A percentile compares a stretch with the other conserved stretches of the same genome.
Conservation (phyloP, 2,329 filamentous ascomycete species). For the Epichloe gansuensis region DNA sequence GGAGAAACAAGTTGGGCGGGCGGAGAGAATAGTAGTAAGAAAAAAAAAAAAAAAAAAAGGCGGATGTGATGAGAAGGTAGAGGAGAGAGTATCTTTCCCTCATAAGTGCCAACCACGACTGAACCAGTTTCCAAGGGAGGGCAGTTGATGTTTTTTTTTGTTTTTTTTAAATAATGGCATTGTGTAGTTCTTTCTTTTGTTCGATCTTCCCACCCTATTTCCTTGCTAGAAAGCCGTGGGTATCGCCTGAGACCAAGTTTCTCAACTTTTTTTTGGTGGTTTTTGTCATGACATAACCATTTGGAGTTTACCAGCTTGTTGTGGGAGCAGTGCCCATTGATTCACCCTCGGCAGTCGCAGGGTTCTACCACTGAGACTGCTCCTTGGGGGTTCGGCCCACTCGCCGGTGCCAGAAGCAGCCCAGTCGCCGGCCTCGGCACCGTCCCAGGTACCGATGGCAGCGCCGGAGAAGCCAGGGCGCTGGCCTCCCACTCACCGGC, state of each 20-base stretch:
- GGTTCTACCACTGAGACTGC: conserved; percentile 35
- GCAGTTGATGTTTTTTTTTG: neutral
- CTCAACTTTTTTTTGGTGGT: neutral
- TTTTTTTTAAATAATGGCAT: neutral
- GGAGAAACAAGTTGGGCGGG: conserved; percentile 3
- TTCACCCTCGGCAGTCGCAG: conserved; percentile 10
- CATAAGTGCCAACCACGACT: conserved; percentile 69
- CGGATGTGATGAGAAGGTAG: conserved; percentile 9
- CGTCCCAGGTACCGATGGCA: conserved; percentile 41
- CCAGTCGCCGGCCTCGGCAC: conserved; percentile 50
- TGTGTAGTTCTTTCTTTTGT: conserved; percentile 7
- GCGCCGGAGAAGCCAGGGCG: conserved; percentile 56
- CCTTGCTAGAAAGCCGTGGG: neutral
- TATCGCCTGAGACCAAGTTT: conserved; percentile 3
- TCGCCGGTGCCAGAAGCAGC: conserved; percentile 51
- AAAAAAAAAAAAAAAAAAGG: conserved; percentile 6
- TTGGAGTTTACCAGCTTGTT: conserved; percentile 8
- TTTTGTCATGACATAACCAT: neutral
- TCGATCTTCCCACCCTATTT: neutral
- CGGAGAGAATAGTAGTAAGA: too few species aligned
- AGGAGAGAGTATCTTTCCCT: conserved; percentile 91
- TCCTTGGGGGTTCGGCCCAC: conserved; percentile 53
- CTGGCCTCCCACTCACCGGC: conserved; percentile 77
- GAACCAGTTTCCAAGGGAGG: conserved; percentile 23
- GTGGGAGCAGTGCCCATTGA: conserved; percentile 3